These are phyloP conservation scores for Lepidium sativum DNA, from an alignment of 345 rosid species.

Conservation along the genomic window DNA sequence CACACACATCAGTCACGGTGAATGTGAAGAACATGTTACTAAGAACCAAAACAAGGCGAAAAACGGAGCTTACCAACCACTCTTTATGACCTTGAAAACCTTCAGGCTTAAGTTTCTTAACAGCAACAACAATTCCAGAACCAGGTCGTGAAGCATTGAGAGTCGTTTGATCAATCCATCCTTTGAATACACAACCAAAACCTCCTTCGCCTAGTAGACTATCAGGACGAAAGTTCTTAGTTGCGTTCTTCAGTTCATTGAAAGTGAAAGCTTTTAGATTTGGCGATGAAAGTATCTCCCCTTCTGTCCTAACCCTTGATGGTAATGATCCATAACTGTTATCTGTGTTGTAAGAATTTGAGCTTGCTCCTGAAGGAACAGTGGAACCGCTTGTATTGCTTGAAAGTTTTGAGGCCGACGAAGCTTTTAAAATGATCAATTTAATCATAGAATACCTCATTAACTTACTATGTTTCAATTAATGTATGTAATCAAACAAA, in stretches of 20 bases:
- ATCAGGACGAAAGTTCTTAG: slow-evolving; percentile 82
- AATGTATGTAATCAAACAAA: not conserved
- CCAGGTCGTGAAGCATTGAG: slow-evolving; percentile 63
- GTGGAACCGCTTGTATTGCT: slow-evolving; percentile 66
- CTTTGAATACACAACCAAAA: slow-evolving; percentile 86
- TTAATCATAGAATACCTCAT: not conserved
- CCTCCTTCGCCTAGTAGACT: slow-evolving; percentile 96
- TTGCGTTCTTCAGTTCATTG: slow-evolving; percentile 74
- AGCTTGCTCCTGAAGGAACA: slow-evolving; percentile 44
- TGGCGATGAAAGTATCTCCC: slow-evolving; percentile 82
- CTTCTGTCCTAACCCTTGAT: slow-evolving; percentile 58
- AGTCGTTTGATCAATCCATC: slow-evolving; percentile 76
- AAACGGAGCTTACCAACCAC: slow-evolving; percentile 84
- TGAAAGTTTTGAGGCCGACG: slow-evolving; percentile 52
- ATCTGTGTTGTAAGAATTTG: slow-evolving; percentile 44
- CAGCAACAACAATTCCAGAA: slow-evolving; percentile 89
- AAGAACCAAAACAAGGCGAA: not conserved
- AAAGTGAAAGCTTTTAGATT: slow-evolving; percentile 70
- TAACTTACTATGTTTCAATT: not conserved
- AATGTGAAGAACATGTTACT: not conserved
- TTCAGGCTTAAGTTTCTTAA: slow-evolving; percentile 89
- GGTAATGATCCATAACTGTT: slow-evolving; percentile 47
- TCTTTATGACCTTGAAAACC: slow-evolving; percentile 99
- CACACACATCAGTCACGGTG: not conserved
- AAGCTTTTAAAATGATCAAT: slow-evolving; percentile 37